Evolutionary conservation across 225 moss, liverwort and hornwort species (phyloP).

Genomic region (Pseudisothecium myosuroides): DNA sequence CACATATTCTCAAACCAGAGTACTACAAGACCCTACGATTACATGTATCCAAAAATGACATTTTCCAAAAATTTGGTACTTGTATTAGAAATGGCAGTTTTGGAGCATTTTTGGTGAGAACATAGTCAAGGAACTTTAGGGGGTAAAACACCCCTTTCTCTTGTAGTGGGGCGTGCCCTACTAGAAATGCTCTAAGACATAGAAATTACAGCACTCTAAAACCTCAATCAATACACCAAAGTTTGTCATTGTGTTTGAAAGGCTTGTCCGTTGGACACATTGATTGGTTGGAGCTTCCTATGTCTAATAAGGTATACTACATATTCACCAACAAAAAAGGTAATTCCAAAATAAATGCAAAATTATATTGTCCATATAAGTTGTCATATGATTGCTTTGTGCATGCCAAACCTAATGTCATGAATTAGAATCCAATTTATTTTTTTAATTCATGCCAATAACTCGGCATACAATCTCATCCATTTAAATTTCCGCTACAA

Average conservation of each 20-base stretch:
- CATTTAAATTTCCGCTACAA: too few species aligned
- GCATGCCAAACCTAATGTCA: not conserved
- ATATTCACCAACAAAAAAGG: not conserved
- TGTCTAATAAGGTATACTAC: accelerated
- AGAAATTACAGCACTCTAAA: not conserved
- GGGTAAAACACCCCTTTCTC: too few species aligned
- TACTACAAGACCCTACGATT: too few species aligned
- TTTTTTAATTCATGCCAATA: not conserved
- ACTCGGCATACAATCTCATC: accelerated
- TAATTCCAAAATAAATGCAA: not conserved
- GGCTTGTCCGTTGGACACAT: accelerated
- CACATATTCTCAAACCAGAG: too few species aligned
- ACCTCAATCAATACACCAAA: not conserved
- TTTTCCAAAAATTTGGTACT: too few species aligned
- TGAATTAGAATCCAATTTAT: not conserved
- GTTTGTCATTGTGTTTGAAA: accelerated
- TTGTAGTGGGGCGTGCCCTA: too few species aligned
- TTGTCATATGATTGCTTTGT: not conserved
- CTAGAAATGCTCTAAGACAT: too few species aligned
- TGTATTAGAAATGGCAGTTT: too few species aligned
- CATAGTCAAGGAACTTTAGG: too few species aligned
- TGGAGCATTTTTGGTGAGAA: too few species aligned
- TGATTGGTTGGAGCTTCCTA: not conserved
- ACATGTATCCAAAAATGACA: too few species aligned
- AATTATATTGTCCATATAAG: not conserved